These are phyloP conservation scores for Chaetomium tenue DNA, from an alignment of 495 filamentous ascomycete genomes.

Conservation along the genomic window DNA sequence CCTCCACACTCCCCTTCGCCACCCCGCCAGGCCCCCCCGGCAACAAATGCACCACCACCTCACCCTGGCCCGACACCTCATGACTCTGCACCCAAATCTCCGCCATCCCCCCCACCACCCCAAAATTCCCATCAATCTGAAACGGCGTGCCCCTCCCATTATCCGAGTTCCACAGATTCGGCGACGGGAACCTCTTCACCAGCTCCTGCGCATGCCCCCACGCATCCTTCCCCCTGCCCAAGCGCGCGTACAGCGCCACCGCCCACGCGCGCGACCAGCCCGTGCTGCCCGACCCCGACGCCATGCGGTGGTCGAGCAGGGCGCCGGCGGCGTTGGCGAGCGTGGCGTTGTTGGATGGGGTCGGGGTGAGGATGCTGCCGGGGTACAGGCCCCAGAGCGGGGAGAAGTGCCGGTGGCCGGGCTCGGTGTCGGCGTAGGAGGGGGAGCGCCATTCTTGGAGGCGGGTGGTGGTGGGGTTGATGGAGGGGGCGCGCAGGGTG, in stretches of 20 bases:
- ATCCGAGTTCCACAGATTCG: constrained; percentile 6
- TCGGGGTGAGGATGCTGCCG: background rate
- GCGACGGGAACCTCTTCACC: background rate
- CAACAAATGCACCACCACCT: background rate
- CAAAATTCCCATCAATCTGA: constrained; percentile 7
- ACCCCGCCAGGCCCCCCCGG: background rate
- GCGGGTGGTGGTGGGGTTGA: background rate
- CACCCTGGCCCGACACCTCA: too few species aligned
- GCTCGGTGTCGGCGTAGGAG: background rate
- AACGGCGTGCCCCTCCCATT: background rate
- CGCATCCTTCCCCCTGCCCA: background rate
- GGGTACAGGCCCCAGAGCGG: constrained; percentile 1
- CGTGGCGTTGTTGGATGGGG: too few species aligned
- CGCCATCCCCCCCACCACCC: background rate
- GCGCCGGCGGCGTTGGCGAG: background rate
- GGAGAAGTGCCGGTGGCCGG: constrained; percentile 1
- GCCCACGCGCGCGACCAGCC: constrained; percentile 8
- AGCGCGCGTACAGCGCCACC: background rate
- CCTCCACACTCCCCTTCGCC: background rate
- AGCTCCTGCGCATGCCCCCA: background rate
- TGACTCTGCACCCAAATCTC: constrained; percentile 8
- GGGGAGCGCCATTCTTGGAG: background rate
- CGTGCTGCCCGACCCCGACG: background rate
- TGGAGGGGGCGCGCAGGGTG: background rate
- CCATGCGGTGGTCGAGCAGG: background rate